Conservation (phyloP, 768 basidiomycete genomes). For the Russula foetens region DNA sequence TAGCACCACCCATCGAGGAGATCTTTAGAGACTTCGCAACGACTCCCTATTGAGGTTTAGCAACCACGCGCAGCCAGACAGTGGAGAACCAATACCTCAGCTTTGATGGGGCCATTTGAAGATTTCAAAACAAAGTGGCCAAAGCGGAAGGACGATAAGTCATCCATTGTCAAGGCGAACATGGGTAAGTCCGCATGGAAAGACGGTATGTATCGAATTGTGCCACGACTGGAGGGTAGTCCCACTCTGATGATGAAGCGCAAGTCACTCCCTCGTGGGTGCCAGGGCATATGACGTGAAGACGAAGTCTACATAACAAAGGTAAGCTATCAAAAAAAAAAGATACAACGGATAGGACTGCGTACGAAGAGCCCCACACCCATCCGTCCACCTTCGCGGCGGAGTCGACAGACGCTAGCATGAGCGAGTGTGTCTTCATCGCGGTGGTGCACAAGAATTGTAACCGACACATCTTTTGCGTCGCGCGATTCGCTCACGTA, state of each 20-base stretch:
- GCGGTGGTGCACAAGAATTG: conserved; percentile 28
- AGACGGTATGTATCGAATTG: background rate
- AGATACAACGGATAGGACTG: background rate
- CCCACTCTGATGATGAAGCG: conserved; percentile 22
- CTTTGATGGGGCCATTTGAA: conserved; percentile 24
- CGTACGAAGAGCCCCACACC: conserved; percentile 35
- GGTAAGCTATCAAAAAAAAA: background rate
- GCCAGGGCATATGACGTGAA: background rate
- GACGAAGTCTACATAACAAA: conserved; percentile 20
- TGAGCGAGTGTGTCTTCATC: conserved; percentile 21
- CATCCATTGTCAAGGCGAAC: background rate
- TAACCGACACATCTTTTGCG: conserved; percentile 24
- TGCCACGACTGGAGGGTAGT: background rate
- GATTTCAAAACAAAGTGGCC: background rate
- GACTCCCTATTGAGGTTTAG: conserved; percentile 26
- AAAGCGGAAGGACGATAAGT: conserved; percentile 3
- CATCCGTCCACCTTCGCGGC: conserved; percentile 22
- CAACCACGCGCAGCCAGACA: background rate
- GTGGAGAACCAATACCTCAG: conserved; percentile 21
- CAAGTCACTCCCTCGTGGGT: conserved; percentile 17
- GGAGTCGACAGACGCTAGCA: conserved; percentile 29
- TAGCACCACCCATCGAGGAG: conserved; percentile 28
- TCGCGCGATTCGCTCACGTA: conserved; percentile 8
- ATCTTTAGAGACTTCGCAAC: conserved; percentile 22
- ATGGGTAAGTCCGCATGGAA: conserved; percentile 4